Evolutionary conservation across 192 early-diverging fungal species (phyloP).

Genomic region (Mortierella antarctica): DNA sequence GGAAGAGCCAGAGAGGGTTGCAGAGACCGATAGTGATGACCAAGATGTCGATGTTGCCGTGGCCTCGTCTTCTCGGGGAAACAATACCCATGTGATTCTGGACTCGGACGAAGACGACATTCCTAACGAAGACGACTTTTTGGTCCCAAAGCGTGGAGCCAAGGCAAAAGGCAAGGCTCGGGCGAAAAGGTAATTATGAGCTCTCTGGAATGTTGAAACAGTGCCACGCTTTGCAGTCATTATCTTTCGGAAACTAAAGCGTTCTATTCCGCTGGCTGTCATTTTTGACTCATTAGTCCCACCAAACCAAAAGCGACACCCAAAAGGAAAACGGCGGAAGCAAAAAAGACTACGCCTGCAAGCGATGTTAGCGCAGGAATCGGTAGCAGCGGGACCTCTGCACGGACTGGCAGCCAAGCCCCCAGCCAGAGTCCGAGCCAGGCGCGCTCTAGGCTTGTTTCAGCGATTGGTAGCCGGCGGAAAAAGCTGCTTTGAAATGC

Average conservation of each 20-base stretch:
- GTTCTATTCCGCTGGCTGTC: not conserved
- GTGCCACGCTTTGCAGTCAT: not conserved
- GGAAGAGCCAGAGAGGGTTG: conserved; percentile 11
- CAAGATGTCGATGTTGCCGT: not conserved
- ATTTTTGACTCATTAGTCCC: not conserved
- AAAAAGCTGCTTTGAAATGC: conserved; percentile 19
- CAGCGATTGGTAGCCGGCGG: conserved; percentile 33
- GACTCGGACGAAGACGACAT: conserved; percentile 39
- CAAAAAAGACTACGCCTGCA: conserved; percentile 1
- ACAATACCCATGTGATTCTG: conserved; percentile 49
- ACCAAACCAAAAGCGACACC: not conserved
- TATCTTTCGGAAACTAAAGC: not conserved
- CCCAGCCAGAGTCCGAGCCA: conserved; percentile 18
- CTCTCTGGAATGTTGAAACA: not conserved
- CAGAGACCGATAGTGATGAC: not conserved
- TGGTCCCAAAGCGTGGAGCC: conserved; percentile 16
- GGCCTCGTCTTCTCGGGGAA: not conserved
- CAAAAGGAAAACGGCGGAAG: conserved; percentile 4
- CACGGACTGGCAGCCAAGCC: not conserved
- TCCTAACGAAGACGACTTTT: conserved; percentile 13
- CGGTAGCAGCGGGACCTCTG: not conserved
- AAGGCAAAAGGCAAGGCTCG: conserved; percentile 22
- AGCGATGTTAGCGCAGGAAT: conserved; percentile 15
- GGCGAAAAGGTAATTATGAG: conserved; percentile 21
- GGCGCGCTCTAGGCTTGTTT: conserved; percentile 16